Base-by-base conservation (phyloP, 2,329 filamentous ascomycete species). In the Sclerotiophoma versabilis region DNA sequence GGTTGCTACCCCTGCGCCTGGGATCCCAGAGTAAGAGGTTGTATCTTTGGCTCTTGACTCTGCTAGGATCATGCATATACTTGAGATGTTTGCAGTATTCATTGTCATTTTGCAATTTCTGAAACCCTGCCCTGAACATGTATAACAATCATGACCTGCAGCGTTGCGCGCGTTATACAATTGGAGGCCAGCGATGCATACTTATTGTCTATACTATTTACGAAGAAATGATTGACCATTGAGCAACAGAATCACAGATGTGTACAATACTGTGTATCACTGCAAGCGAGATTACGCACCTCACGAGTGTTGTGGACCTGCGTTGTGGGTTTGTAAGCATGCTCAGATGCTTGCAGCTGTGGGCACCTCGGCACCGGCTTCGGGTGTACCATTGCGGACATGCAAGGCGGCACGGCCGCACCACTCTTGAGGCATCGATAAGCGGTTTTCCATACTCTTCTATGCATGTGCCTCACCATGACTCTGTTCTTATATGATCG, bases 1-100 rank as follows among this genome's bases (percentile, higher is more conserved):
- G 19, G 52, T 46, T 11, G 52, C 52, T 4, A 56, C 52, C 5
- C 52, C 52, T 14, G 52, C 36, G 19, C 52, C 52, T 6, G 47
- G 47, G 2, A 42, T 54, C 7, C 27, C 26, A 5, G 48, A 51
- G 5, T 46, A 34, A 33, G 33, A 26, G 8, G 14, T 23, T 20
- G 30, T 11, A 26, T 17, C 5, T 9, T 1, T 10, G 7, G 27
- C 23, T 7, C 11, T 33, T 11, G 15, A 20, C 11, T 15, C 17
- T 12, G n/a, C 20, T 5, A 33, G 19, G 19, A 22, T 25, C 8
- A n/a, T 15, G 17, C 17, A 14, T 22, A 22, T 10, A 6, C 14
- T 11, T 39, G 22, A 26, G 23, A 15, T 25, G 8, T 32, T 12
- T 48, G 25, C 22, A 47, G 17, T 22, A 17, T 27, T 9, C 1